A percentile compares a stretch with the other conserved stretches of the same genome.
Evolutionary conservation across 2,329 filamentous ascomycete genomes (phyloP).

Genomic region (Fusarium drepaniforme): DNA sequence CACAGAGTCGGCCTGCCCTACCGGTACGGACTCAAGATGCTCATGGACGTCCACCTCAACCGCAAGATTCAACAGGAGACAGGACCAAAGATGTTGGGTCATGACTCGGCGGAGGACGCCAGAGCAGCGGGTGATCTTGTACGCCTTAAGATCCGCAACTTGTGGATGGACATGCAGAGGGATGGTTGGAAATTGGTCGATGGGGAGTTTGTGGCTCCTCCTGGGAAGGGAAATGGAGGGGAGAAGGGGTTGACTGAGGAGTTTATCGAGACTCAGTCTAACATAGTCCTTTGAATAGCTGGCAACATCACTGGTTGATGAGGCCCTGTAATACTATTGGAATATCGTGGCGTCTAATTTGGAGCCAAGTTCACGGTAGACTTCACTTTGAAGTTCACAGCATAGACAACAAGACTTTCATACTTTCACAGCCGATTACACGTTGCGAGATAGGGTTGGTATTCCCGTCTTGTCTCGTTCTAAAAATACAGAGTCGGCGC

Average conservation of each 20-base stretch:
- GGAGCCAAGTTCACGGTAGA: not conserved
- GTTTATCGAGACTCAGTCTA: slow-evolving; percentile 50
- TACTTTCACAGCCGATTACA: slow-evolving; percentile 25
- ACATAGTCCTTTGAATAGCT: not conserved
- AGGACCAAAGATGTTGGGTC: slow-evolving; percentile 67
- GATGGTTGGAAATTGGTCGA: slow-evolving; percentile 75
- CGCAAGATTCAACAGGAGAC: slow-evolving; percentile 82
- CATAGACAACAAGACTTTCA: not conserved
- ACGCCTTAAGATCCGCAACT: slow-evolving; percentile 74
- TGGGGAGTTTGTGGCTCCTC: slow-evolving; percentile 57
- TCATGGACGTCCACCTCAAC: slow-evolving; percentile 78
- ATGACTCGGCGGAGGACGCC: slow-evolving; percentile 95
- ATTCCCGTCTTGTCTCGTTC: slow-evolving; percentile 41
- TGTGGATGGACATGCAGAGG: slow-evolving; percentile 76
- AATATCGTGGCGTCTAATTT: not conserved
- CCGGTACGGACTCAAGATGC: slow-evolving; percentile 80
- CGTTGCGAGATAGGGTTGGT: slow-evolving; percentile 41
- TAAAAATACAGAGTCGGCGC: slow-evolving; percentile 53
- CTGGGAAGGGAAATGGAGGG: slow-evolving; percentile 42
- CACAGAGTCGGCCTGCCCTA: slow-evolving; percentile 82
- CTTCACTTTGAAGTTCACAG: not conserved
- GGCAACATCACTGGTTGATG: not conserved
- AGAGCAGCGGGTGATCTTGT: slow-evolving; percentile 90
- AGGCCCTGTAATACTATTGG: not conserved
- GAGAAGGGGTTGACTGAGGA: slow-evolving; percentile 51